phyloP scores from a whole-genome alignment of 2,329 filamentous ascomycete genomes.

The Fusarium oligoseptatum region DNA sequence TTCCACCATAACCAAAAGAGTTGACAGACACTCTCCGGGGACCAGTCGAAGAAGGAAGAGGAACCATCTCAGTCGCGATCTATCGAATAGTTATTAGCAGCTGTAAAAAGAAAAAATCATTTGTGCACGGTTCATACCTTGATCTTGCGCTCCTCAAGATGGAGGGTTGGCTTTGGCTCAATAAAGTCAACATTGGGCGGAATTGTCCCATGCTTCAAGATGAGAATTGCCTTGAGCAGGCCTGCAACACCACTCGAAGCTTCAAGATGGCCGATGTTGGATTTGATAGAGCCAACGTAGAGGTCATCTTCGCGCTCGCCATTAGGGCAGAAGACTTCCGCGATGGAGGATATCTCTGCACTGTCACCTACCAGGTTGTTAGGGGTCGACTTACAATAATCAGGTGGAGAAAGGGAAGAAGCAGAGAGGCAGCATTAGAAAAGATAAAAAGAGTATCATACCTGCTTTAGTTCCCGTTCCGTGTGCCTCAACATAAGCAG shows the following conservation, averaged over 20 bases:
- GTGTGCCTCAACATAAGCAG: conserved; percentile 43
- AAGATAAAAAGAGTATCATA: not conserved
- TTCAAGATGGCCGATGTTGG: conserved; percentile 31
- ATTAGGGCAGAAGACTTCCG: conserved; percentile 24
- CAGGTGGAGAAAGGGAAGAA: not conserved
- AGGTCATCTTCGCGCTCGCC: conserved; percentile 1
- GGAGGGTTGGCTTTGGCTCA: conserved; percentile 18
- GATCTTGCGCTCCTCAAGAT: conserved; percentile 14
- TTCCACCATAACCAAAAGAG: conserved; percentile 29
- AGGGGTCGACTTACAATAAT: not conserved
- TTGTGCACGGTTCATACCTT: conserved; percentile 1
- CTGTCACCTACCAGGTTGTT: conserved; percentile 20
- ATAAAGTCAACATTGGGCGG: conserved; percentile 27
- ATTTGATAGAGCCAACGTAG: conserved; percentile 31
- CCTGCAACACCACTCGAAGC: conserved; percentile 31
- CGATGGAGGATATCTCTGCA: conserved; percentile 29
- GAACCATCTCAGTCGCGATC: conserved; percentile 21
- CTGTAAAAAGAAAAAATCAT: too few species aligned
- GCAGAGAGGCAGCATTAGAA: not conserved
- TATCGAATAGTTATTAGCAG: not conserved
- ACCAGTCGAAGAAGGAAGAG: conserved; percentile 4
- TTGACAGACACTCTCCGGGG: conserved; percentile 26
- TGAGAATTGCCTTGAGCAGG: conserved; percentile 24
- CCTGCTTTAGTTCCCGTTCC: conserved; percentile 36
- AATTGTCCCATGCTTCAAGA: conserved; percentile 26